Conservation (phyloP, 2,329 filamentous ascomycete species). For the Sporothrix pseudoabietina region DNA sequence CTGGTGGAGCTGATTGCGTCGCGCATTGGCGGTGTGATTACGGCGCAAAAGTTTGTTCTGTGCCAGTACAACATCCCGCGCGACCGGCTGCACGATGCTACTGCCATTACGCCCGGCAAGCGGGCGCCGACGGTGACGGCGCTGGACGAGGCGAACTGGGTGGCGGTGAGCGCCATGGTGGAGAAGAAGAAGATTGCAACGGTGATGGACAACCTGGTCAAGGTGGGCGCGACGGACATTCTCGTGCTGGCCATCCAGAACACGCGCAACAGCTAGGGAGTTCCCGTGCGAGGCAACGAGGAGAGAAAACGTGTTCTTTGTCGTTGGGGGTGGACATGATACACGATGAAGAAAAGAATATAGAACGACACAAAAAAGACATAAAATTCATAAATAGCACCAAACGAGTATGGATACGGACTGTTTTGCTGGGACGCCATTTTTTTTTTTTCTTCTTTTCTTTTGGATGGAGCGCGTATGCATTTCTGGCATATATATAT, state of each 20-base stretch:
- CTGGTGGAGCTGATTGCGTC: conserved; percentile 82
- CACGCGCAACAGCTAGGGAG: conserved; percentile 39
- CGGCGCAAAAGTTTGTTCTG: conserved; percentile 88
- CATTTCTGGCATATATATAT: conserved; percentile 14
- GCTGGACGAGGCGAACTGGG: conserved; percentile 86
- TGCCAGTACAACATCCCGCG: conserved; percentile 95
- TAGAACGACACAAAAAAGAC: conserved; percentile 3
- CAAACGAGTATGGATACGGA: background rate
- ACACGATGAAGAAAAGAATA: background rate
- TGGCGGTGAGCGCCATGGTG: conserved; percentile 93
- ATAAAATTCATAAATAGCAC: background rate
- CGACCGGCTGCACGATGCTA: conserved; percentile 64
- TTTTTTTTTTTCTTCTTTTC: no score
- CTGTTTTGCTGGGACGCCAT: background rate
- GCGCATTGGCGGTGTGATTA: conserved; percentile 90
- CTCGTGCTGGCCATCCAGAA: conserved; percentile 86
- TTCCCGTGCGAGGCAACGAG: background rate
- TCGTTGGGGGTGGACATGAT: background rate
- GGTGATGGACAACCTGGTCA: conserved; percentile 82
- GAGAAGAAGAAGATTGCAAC: conserved; percentile 81
- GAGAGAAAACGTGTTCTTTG: background rate
- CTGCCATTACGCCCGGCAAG: conserved; percentile 85
- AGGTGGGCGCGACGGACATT: conserved; percentile 80
- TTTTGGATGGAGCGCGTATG: background rate
- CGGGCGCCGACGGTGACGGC: conserved; percentile 89